Evolutionary conservation across 2,329 filamentous ascomycete species (phyloP), one percentile per base, ranked within the genome.

Genomic region (Fusarium oligoseptatum): DNA sequence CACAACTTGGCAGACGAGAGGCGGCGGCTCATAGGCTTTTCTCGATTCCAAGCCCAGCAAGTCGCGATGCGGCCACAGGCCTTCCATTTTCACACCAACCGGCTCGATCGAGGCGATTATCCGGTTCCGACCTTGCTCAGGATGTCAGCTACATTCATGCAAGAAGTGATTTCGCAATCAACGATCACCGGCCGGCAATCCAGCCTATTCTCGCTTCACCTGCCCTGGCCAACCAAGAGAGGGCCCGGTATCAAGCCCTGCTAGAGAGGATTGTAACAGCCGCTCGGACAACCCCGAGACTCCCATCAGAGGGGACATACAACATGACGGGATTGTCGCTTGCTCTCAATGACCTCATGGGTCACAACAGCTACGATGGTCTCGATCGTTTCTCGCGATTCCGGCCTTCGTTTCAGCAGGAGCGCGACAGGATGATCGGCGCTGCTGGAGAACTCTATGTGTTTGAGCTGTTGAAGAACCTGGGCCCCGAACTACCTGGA

Each of bases 401-500:
- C 36, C 36, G 39, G n/a, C 32, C 52, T 41, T 58, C 41, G 2
- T 65, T 52, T 5, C 37, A 60, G 32, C 12, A 36, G 6, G 39
- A 60, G 17, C 63, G 39, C 6, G 39, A 50, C 52, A 65, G 20
- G 5, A 60, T 9, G 29, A 39, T 64, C 2, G 62, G 50, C 3
- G 50, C 24, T 2, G 22, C 55, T 10, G 39, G 57, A 0, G 60
- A 43, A 8, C 43, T 45, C 36, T 41, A 87, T 84, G 84, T 85
- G 3, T 86, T 85, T 66, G 83, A 86, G 64, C 43, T 84, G 0
- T 77, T 87, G 3, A 77, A 77, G 12, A 64, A 71, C 11, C 68
- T 84, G 15, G 34, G 74, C 17, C 73, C 75, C 3, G 3, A 17
- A 2, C 74, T 84, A 12, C 79, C 81, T 4, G 71, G 66, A 1